Evolutionary conservation across 371 early-diverging fungal genomes (phyloP).

Genomic region (Nematocida sp.): DNA sequence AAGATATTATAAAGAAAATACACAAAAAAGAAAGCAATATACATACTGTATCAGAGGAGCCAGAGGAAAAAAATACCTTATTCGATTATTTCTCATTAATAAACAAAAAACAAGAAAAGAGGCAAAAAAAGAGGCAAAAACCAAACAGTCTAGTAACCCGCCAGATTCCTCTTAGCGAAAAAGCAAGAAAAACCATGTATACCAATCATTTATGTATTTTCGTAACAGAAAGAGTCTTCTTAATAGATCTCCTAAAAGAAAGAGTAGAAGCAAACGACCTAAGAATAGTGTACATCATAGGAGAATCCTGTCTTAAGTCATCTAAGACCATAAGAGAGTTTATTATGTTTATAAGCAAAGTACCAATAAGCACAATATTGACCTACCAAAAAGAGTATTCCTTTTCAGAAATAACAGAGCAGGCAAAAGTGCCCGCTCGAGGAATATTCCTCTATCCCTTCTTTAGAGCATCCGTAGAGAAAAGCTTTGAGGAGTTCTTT

Average conservation of each 20-base stretch:
- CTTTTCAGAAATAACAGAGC: not conserved
- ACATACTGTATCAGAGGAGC: not conserved
- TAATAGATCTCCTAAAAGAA: slow-evolving; percentile 19
- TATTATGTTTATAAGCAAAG: slow-evolving; percentile 4
- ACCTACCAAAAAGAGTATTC: not conserved
- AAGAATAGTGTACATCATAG: not conserved
- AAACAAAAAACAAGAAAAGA: not conserved
- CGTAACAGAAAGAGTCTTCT: slow-evolving; percentile 17
- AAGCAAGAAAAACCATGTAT: not conserved
- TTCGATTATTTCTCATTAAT: no score
- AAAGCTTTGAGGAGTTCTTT: slow-evolving; percentile 6
- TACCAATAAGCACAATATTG: not conserved
- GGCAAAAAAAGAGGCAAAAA: not conserved
- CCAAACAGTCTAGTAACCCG: not conserved
- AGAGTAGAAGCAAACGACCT: not conserved
- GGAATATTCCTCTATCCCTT: slow-evolving; percentile 38
- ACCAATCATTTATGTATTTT: slow-evolving; percentile 1
- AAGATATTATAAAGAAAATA: not conserved
- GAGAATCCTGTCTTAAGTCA: not conserved
- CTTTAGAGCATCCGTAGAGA: slow-evolving; percentile 15
- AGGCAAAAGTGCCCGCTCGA: not conserved
- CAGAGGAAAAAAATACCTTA: not conserved
- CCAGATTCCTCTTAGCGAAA: not conserved
- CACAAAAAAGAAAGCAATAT: not conserved
- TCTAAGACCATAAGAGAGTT: not conserved